These are phyloP conservation scores for Paxillus involutus DNA, from an alignment of 768 basidiomycete species.

Conservation along the genomic window DNA sequence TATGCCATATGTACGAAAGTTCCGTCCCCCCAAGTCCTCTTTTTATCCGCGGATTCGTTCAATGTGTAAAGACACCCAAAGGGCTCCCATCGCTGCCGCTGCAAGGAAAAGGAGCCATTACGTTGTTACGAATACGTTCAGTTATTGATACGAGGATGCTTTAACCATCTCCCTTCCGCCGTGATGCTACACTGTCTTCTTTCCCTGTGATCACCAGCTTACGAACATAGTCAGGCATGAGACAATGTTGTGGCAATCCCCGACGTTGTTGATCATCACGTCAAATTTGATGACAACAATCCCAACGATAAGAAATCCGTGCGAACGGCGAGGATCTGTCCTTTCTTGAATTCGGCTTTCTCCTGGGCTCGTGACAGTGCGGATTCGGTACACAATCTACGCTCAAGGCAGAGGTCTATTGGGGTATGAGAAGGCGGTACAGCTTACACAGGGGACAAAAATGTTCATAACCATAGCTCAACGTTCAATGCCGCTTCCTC, in stretches of 20 bases:
- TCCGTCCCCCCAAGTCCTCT: neutral
- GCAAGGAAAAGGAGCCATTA: neutral
- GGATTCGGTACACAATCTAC: neutral
- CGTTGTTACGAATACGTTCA: neutral
- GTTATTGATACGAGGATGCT: neutral
- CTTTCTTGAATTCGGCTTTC: no score
- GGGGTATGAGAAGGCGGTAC: conserved; percentile 24
- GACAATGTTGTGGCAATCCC: neutral
- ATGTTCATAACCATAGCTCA: conserved; percentile 15
- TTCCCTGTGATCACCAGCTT: no score
- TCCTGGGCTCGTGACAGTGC: no score
- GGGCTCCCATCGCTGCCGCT: conserved; percentile 3
- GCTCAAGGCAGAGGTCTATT: conserved; percentile 16
- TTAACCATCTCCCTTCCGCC: neutral
- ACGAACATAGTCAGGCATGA: no score
- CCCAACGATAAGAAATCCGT: neutral
- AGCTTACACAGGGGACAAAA: conserved; percentile 22
- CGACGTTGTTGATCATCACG: neutral
- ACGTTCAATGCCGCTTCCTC: conserved; percentile 15
- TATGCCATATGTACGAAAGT: neutral
- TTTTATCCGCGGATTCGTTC: conserved; percentile 10
- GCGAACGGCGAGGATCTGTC: neutral
- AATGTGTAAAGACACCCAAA: neutral
- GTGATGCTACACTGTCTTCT: no score
- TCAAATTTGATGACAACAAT: neutral